Evolutionary conservation across 768 basidiomycete genomes (phyloP), one percentile per base, ranked within the genome.

Genomic region (Scleroderma bovista): DNA sequence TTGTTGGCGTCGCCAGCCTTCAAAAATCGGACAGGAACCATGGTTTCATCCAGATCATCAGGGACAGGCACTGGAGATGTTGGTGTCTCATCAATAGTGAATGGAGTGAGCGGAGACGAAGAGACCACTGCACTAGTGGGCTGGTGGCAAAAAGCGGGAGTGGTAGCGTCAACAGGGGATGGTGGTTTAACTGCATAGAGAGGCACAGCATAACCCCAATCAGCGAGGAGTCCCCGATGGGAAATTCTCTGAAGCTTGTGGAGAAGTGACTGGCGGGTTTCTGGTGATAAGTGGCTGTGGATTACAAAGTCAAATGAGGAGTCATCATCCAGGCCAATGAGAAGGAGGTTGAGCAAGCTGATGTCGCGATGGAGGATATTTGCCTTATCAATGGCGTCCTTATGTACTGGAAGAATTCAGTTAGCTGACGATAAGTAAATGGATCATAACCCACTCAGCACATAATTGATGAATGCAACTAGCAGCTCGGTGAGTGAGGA

Each of bases 331-430:
- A 5, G 39, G 37, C 47, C 0, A 2, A 47, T 15, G n/a, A 55
- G 38, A 3, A 55, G 20, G 3, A 53, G 40, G 13, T 56, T 56
- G n/a, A 44, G 32, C 1, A 56, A 16, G 19, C 55, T 56, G 2
- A 50, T 38, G 11, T 57, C 29, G 0, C n/a, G 31, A n/a, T 51
- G 54, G 1, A 55, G 46, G 11, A 57, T 2, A 1, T 12, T 3
- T 10, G 36, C 36, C 7, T 20, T 8, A 7, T 33, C 11, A 1
- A 39, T 15, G 11, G 46, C 37, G 6, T 46, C 26, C 4, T 12
- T 19, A 26, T 57, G 53, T 2, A 43, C 53, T 55, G n/a, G 10
- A 15, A 8, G 2, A 15, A n/a, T 12, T 23, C 22, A 16, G 31
- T 20, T 32, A 9, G 11, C 16, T 3, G 23, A 23, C 10, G 5